phyloP scores from a whole-genome alignment of 2,329 filamentous ascomycete genomes.

The Fusarium devonianum region DNA sequence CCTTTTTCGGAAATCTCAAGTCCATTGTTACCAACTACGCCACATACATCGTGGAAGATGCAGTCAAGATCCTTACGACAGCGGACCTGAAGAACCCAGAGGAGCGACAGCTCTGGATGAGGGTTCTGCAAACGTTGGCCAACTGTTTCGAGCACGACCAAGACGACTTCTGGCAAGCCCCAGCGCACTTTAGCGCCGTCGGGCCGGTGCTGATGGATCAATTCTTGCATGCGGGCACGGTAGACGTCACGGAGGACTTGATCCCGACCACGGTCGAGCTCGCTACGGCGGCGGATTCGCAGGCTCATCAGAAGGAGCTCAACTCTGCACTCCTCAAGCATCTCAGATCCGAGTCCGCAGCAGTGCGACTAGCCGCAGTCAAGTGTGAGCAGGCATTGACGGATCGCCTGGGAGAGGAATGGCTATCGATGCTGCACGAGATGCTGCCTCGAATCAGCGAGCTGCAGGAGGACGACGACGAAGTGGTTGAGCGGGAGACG shows the following conservation, averaged over 20 bases:
- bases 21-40: conserved; percentile 94
- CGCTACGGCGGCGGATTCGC: conserved; percentile 79
- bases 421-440: conserved; percentile 88
- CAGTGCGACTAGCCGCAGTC: conserved; percentile 81
- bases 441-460: conserved; percentile 97
- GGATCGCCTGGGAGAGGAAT: conserved; percentile 86
- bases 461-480: conserved; percentile 94
- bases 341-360: conserved; percentile 74
- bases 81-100: conserved; percentile 57
- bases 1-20: conserved; percentile 86
- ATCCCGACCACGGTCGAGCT: conserved; percentile 82
- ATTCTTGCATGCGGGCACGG: conserved; percentile 57
- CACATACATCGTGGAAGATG: conserved; percentile 81
- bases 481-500: conserved; percentile 88
- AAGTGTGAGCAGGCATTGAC: conserved; percentile 83
- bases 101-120: conserved; percentile 69
- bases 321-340: conserved; percentile 80
- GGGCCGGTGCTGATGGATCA: conserved; percentile 74
- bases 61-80: conserved; percentile 66
- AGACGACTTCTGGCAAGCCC: conserved; percentile 95
- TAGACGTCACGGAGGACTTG: conserved; percentile 60
- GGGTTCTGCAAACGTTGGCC: conserved; percentile 73
- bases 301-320: conserved; percentile 89
- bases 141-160: conserved; percentile 88
- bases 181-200: conserved; percentile 81